These are phyloP conservation scores for Digitaria exilis DNA, from an alignment of 202 grass and related monocot genomes.

Conservation along the genomic window DNA sequence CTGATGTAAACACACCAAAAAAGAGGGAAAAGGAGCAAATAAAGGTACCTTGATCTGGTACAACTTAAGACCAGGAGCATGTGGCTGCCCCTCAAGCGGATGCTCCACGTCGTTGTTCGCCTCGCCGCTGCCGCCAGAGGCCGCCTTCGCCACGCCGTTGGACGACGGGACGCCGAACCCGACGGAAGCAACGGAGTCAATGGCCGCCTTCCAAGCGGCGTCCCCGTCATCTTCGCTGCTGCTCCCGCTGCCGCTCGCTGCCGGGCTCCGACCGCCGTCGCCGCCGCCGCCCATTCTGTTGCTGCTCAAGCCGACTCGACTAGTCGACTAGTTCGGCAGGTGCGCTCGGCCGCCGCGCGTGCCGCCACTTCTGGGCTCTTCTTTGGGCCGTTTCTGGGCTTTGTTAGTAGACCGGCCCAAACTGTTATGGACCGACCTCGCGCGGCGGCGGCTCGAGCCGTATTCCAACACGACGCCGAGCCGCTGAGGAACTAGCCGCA, in stretches of 20 bases:
- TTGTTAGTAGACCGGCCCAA: background rate
- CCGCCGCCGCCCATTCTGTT: conserved; percentile 38
- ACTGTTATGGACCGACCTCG: conserved; percentile 18
- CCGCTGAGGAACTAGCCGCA: conserved; percentile 23
- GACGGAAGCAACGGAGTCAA: conserved; percentile 58
- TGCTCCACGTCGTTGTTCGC: conserved; percentile 21
- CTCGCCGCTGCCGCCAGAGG: conserved; percentile 18
- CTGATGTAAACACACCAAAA: background rate
- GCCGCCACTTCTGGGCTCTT: background rate
- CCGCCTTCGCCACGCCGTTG: conserved; percentile 45
- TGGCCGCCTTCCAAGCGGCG: conserved; percentile 75
- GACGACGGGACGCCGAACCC: conserved; percentile 47
- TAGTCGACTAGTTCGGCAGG: background rate
- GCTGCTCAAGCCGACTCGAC: background rate
- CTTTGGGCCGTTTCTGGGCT: background rate
- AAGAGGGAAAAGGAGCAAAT: background rate
- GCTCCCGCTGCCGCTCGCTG: conserved; percentile 46
- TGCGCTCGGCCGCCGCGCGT: background rate
- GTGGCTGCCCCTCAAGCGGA: conserved; percentile 23
- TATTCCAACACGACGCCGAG: conserved; percentile 30
- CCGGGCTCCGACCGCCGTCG: conserved; percentile 26
- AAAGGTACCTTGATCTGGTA: conserved; percentile 86
- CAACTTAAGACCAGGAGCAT: conserved; percentile 67
- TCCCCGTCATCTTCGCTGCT: conserved; percentile 88
- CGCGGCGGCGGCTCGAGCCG: conserved; percentile 10